These are phyloP conservation scores for Aspergillus ochraceus DNA, from an alignment of 2,329 filamentous ascomycete species.

Conservation along the genomic window DNA sequence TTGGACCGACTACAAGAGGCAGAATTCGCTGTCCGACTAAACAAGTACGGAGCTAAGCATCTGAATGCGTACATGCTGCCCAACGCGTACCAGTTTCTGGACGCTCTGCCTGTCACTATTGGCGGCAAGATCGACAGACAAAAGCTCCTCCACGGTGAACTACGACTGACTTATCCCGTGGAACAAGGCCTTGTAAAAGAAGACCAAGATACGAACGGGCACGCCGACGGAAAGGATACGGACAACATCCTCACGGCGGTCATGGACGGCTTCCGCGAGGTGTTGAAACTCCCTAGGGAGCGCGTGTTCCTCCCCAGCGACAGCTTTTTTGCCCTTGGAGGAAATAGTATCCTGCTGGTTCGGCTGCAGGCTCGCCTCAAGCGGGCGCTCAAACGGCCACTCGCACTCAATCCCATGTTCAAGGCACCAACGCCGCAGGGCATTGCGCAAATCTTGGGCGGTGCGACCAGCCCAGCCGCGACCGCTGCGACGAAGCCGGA, in stretches of 20 bases:
- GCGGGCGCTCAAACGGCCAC: not conserved
- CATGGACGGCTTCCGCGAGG: not conserved
- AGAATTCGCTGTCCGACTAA: not conserved
- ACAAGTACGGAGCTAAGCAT: not conserved
- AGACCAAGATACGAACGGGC: not conserved
- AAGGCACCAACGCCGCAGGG: not conserved
- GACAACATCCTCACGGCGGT: not conserved
- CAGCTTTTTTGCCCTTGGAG: slow-evolving; percentile 2
- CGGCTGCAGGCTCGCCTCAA: slow-evolving; percentile 1
- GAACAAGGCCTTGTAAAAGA: not conserved
- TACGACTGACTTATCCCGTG: not conserved
- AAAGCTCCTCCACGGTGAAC: not conserved
- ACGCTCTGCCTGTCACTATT: not conserved
- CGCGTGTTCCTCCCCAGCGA: not conserved
- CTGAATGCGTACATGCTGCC: slow-evolving; percentile 5
- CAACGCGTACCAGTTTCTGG: slow-evolving; percentile 1
- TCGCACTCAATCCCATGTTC: not conserved
- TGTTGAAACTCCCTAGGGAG: not conserved
- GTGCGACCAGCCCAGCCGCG: not conserved
- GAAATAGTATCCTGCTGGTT: not conserved
- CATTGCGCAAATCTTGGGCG: not conserved
- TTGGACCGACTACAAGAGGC: not conserved
- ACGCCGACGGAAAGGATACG: not conserved
- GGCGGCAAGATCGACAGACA: slow-evolving; percentile 5
- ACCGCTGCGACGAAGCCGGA: not conserved